These are phyloP conservation scores for Austroboletus rostrupii DNA, from an alignment of 1,284 basidiomycete genomes.

Conservation along the genomic window DNA sequence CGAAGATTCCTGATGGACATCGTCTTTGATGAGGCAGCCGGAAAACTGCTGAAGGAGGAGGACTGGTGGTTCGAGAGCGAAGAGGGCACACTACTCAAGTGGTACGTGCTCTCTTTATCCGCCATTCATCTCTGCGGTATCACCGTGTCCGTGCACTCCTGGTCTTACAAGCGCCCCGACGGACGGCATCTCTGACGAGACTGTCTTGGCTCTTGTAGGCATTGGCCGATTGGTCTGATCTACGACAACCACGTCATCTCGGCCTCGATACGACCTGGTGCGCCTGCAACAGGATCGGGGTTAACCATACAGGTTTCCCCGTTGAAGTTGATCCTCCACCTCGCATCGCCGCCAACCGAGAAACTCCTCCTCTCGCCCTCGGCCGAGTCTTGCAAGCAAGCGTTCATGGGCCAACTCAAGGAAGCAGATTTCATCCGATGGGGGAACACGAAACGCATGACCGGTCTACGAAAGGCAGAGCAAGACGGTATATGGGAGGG, in stretches of 20 bases:
- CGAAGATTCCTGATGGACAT: slow-evolving; percentile 83
- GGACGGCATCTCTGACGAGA: slow-evolving; percentile 12
- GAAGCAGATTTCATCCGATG: slow-evolving; percentile 94
- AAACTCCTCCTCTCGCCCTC: slow-evolving; percentile 77
- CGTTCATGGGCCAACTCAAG: slow-evolving; percentile 91
- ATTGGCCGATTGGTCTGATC: slow-evolving; percentile 92
- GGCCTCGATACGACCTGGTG: slow-evolving; percentile 47
- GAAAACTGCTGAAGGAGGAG: slow-evolving; percentile 70
- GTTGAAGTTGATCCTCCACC: slow-evolving; percentile 77
- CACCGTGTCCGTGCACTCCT: neutral
- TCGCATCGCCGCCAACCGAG: slow-evolving; percentile 80
- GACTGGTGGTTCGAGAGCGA: slow-evolving; percentile 95
- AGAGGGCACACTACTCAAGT: slow-evolving; percentile 71
- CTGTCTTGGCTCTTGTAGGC: slow-evolving; percentile 52
- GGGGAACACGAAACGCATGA: slow-evolving; percentile 92
- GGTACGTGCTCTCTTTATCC: slow-evolving; percentile 48
- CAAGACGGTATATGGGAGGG: slow-evolving; percentile 95
- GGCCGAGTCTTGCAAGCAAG: slow-evolving; percentile 80
- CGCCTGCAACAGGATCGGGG: slow-evolving; percentile 38
- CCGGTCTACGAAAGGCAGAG: slow-evolving; percentile 80
- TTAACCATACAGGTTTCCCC: slow-evolving; percentile 42
- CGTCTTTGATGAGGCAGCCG: slow-evolving; percentile 79
- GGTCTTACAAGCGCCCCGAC: neutral
- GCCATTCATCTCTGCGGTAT: neutral
- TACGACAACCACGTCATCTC: slow-evolving; percentile 79